Evolutionary conservation across 768 basidiomycete genomes (phyloP), one percentile per base, ranked within the genome.

Genomic region (Mycena venus): DNA sequence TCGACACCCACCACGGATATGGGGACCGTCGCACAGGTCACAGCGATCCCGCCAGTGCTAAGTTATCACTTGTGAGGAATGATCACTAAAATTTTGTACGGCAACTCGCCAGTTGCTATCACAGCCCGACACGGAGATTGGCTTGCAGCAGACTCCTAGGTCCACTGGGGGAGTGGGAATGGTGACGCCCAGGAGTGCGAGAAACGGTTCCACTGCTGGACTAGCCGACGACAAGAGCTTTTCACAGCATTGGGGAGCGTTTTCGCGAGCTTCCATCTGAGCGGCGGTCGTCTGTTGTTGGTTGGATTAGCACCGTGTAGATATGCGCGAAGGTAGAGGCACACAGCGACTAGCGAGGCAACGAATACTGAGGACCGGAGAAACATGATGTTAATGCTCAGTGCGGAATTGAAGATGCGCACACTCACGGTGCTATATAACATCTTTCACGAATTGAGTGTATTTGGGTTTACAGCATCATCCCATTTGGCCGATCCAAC

Each of bases 121-220:
- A 23, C 64, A 66, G 64, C 62, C 62, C 29, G 64, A 66, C 34
- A 53, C 36, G 49, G 49, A 36, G 64, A 55, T 38, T 25, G 64
- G 49, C 25, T 66, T 66, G 64, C 64, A 66, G 51, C 64, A 66
- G 32, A 66, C 27, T 53, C 64, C 64, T 38, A 66, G 49, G 51
- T 66, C 34, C 17, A 53, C 64, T 32, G 62, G 62, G 15, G 64
- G 49, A 53, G 25, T 53, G 51, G 64, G 64, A 38, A 66, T 66
- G 36, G 49, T 53, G 49, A 66, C 49, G 34, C 64, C 64, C 64
- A 66, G 27, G 8, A 66, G 49, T 53, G 31, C 64, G n/a, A 66
- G 51, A 23, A 66, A 53, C 51, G 64, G 64, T 53, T 21, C 49
- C 34, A 66, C 64, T 11, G 64, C 64, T 47, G 62, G 62, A 49